Conservation (phyloP, 192 early-diverging fungal genomes). For the Coemansia sp. region DNA sequence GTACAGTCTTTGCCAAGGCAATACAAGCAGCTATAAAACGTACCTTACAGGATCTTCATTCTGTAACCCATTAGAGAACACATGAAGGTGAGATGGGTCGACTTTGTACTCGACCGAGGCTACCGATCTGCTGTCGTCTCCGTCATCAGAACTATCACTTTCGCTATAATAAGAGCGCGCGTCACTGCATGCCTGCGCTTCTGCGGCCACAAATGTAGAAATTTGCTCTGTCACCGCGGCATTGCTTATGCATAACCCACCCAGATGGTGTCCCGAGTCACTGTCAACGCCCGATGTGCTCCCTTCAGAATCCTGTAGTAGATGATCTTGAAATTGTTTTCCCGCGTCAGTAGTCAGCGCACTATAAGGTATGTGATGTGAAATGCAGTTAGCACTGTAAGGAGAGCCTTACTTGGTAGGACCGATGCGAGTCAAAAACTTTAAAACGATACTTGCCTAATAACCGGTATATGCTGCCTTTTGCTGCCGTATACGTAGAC, state of each 20-base stretch:
- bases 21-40: neutral
- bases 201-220: constrained; percentile 1
- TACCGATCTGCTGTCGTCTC: neutral
- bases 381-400: neutral
- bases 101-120: neutral
- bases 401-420: neutral
- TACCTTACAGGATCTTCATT: constrained; percentile 10
- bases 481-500: constrained; percentile 8
- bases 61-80: neutral
- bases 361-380: neutral
- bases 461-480: constrained; percentile 11
- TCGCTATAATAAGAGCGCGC: neutral
- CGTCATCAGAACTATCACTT: neutral
- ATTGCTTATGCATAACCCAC: neutral
- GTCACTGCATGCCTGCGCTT: constrained; percentile 7
- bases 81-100: neutral
- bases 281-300: neutral
- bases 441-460: constrained; percentile 24
- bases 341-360: neutral
- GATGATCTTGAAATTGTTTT: neutral
- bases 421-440: neutral
- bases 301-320: neutral
- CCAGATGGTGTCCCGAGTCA: neutral
- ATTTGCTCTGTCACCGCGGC: neutral
- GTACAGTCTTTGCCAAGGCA: neutral